Percentiles rank a stretch among this genome's conserved stretches.
Evolutionary conservation across 164 flowering plant genomes (phyloP).

Genomic region (Piper longum): DNA sequence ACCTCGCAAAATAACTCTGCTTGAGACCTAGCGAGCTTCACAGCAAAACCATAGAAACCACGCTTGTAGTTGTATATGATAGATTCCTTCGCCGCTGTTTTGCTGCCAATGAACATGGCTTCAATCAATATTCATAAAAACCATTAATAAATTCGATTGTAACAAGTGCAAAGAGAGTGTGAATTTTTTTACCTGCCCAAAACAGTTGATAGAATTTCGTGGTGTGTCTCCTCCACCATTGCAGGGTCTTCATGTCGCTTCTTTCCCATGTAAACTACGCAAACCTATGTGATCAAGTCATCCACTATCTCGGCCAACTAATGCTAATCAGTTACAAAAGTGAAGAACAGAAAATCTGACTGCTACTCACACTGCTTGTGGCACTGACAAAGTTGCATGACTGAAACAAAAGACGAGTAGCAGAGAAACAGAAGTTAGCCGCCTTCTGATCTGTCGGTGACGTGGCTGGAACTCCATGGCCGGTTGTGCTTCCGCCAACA

Average conservation of each 20-base stretch:
- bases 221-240: slow-evolving; percentile 18
- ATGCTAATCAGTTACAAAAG: background rate
- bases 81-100: slow-evolving; percentile 18
- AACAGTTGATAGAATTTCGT: slow-evolving; percentile 21
- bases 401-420: background rate
- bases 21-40: slow-evolving; percentile 26
- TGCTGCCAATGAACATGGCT: slow-evolving; percentile 13
- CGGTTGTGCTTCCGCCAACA: background rate
- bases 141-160: background rate
- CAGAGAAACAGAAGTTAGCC: background rate
- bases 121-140: background rate
- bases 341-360: background rate
- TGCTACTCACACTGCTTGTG: background rate
- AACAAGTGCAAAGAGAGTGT: background rate
- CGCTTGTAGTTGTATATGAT: slow-evolving; percentile 39
- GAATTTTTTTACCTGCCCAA: slow-evolving; percentile 24
- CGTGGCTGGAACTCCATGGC: background rate
- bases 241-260: slow-evolving; percentile 22
- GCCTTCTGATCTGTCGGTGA: background rate
- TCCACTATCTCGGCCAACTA: background rate
- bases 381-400: background rate
- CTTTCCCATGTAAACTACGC: slow-evolving; percentile 35
- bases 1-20: slow-evolving; percentile 23
- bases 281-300: slow-evolving; percentile 6
- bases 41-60: slow-evolving; percentile 51